phyloP scores from a whole-genome alignment of 192 early-diverging fungal genomes.

The Entrophospora sp. region DNA sequence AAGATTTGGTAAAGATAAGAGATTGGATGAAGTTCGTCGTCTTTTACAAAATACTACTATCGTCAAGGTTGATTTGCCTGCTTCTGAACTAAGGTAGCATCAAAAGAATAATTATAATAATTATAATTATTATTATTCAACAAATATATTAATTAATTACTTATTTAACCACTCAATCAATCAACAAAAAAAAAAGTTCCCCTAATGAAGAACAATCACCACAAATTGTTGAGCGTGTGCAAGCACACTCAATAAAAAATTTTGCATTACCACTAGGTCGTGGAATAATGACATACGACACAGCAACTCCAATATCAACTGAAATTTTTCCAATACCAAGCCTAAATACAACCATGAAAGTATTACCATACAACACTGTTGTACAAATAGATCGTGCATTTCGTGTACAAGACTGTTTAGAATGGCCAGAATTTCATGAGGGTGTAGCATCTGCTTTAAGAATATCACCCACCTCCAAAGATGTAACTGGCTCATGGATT shows the following conservation, averaged over 20 bases:
- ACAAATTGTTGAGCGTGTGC: constrained; percentile 5
- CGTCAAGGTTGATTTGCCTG: constrained; percentile 20
- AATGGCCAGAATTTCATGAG: constrained; percentile 86
- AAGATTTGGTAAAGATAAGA: constrained; percentile 44
- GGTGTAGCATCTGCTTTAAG: constrained; percentile 73
- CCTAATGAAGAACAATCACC: constrained; percentile 11
- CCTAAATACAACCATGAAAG: constrained; percentile 47
- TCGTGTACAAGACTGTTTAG: constrained; percentile 34
- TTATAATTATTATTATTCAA: too few species aligned
- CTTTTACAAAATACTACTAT: constrained; percentile 37
- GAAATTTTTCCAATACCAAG: constrained; percentile 50
- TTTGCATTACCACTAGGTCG: constrained; percentile 59
- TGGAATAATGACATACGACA: constrained; percentile 60
- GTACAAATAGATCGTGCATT: constrained; percentile 42
- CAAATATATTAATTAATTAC: neutral
- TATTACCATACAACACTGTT: constrained; percentile 53
- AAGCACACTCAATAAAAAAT: constrained; percentile 32
- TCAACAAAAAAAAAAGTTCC: too few species aligned
- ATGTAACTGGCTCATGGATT: constrained; percentile 75
- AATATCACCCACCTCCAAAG: constrained; percentile 44
- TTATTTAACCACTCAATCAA: too few species aligned
- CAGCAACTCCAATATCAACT: constrained; percentile 40
- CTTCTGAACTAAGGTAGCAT: constrained; percentile 21
- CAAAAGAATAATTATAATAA: constrained; percentile 26
- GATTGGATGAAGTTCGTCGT: constrained; percentile 43